phyloP scores from a whole-genome alignment of 768 basidiomycete species.

The Tricholoma saponaceum region DNA sequence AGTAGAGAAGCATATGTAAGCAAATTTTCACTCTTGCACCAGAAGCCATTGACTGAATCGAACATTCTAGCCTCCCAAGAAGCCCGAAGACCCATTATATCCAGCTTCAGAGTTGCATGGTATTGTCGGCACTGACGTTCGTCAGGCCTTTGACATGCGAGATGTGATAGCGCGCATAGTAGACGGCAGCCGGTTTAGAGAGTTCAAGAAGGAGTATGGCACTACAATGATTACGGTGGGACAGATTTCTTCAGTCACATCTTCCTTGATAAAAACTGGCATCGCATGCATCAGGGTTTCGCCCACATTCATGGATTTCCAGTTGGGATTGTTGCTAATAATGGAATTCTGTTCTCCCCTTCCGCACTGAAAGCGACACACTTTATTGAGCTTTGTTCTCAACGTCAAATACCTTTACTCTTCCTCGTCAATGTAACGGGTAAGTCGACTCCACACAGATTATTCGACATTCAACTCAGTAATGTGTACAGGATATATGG shows the following conservation, averaged over 20 bases:
- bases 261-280: neutral
- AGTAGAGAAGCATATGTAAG: slow-evolving; percentile 47
- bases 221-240: slow-evolving; percentile 82
- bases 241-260: slow-evolving; percentile 5
- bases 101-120: slow-evolving; percentile 81
- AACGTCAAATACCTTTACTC: slow-evolving; percentile 82
- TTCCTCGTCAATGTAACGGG: slow-evolving; percentile 97
- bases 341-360: slow-evolving; percentile 91
- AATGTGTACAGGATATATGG: slow-evolving; percentile 72
- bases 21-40: neutral
- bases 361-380: slow-evolving; percentile 93
- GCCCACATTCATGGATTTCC: slow-evolving; percentile 85
- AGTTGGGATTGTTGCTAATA: slow-evolving; percentile 92
- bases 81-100: slow-evolving; percentile 73
- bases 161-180: slow-evolving; percentile 91
- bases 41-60: neutral
- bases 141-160: slow-evolving; percentile 89
- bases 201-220: slow-evolving; percentile 97
- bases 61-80: slow-evolving; percentile 47
- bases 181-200: slow-evolving; percentile 87
- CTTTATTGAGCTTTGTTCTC: slow-evolving; percentile 92
- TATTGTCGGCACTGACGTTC: slow-evolving; percentile 86
- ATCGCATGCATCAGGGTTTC: slow-evolving; percentile 54
- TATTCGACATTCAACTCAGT: slow-evolving; percentile 6
- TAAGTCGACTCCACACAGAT: slow-evolving; percentile 13